Base-by-base conservation (phyloP, 306 rosid genomes). In the Abrus pulchellus region DNA sequence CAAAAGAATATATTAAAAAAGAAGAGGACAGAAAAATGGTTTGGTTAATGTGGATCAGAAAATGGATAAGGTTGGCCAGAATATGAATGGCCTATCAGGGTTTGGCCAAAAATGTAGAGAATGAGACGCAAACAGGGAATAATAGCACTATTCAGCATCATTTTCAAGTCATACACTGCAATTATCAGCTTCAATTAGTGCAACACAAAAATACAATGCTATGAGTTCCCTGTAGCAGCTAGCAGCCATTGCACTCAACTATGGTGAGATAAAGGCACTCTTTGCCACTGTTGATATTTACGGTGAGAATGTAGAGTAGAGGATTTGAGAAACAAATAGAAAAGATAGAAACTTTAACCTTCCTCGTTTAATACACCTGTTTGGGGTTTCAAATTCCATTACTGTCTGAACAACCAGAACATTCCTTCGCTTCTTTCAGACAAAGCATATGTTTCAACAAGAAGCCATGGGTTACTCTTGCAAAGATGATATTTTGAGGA, bases 401-500 rank as follows among this genome's bases (percentile, higher is more conserved):
- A 40, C 32, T 28, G 6, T 44, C 68, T 59, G 10, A 36, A 27
- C 29, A 60, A 40, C 44, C 45, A 68, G 61, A 68, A 5, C 48
- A 9, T 13, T 68, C 49, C 40, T 76, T 67, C 3, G 29, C 40
- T 7, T 33, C 53, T 55, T 56, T 53, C 60, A 62, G 7, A 9
- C 28, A 62, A 49, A 44, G 44, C 20, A 62, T 61, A 12, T 56
- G 70, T 56, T 74, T 73, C 75, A 66, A 60, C 5, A 60, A 20
- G 62, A 59, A 61, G 38, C 36, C 52, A 57, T 63, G 60, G 64
- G 13, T 49, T 59, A 62, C 50, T 38, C 27, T 52, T 77, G 32
- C 62, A 76, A 13, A 34, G 36, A 62, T 32, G 45, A 67, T 53
- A 54, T 53, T 78, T 57, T 67, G 67, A 9, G 74, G 66, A 38